These are phyloP conservation scores for Pleurotus eryngii DNA, from an alignment of 768 basidiomycete genomes.

Conservation along the genomic window DNA sequence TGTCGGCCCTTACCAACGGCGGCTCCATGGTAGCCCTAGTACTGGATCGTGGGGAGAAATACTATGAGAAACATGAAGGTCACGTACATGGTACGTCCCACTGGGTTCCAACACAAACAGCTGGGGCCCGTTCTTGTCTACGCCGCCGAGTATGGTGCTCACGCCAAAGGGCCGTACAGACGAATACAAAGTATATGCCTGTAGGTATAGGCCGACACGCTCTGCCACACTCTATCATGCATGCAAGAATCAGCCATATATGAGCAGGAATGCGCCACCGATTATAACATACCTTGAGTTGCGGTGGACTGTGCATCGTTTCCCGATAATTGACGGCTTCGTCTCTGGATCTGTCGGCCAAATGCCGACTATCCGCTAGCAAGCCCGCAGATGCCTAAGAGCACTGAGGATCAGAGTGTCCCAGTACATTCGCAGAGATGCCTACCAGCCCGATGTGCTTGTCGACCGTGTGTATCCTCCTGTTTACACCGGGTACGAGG, in stretches of 20 bases:
- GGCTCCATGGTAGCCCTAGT: slow-evolving; percentile 88
- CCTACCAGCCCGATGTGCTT: slow-evolving; percentile 88
- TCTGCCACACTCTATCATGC: slow-evolving; percentile 44
- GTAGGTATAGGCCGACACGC: slow-evolving; percentile 85
- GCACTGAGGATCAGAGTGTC: background rate
- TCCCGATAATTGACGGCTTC: slow-evolving; percentile 78
- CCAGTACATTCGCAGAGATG: background rate
- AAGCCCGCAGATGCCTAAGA: slow-evolving; percentile 89
- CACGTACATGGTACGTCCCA: slow-evolving; percentile 81
- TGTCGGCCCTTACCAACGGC: slow-evolving; percentile 99
- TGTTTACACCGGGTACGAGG: slow-evolving; percentile 87
- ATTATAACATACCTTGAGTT: slow-evolving; percentile 63
- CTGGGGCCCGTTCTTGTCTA: slow-evolving; percentile 84
- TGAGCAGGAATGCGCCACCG: background rate
- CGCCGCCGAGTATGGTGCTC: slow-evolving; percentile 84
- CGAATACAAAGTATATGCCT: slow-evolving; percentile 96
- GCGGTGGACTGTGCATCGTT: slow-evolving; percentile 66
- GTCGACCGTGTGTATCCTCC: slow-evolving; percentile 91
- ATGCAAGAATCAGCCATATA: background rate
- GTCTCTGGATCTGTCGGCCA: slow-evolving; percentile 80
- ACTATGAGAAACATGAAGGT: background rate
- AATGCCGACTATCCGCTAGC: slow-evolving; percentile 87
- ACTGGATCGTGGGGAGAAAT: background rate
- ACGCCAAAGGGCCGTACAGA: slow-evolving; percentile 97
- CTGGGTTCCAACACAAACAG: slow-evolving; percentile 94